Percentiles rank a stretch among this genome's conserved stretches.
phyloP scores from a whole-genome alignment of 169 alveolate genomes.

The Eimeria praecox region DNA sequence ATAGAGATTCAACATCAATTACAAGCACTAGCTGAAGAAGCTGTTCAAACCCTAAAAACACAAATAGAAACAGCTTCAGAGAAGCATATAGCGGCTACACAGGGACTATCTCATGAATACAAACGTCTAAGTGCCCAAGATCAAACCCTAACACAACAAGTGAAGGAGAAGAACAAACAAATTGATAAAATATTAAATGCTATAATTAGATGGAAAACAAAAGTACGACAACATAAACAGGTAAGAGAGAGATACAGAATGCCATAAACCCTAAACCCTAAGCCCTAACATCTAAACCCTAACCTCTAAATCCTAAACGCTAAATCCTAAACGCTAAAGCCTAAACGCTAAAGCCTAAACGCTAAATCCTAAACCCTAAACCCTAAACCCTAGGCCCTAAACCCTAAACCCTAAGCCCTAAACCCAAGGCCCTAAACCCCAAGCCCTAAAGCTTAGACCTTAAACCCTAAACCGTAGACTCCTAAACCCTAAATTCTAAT shows the following conservation, averaged over 20 bases:
- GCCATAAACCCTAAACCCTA: slow-evolving; percentile 19
- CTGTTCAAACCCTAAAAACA: slow-evolving; percentile 70
- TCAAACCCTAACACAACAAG: slow-evolving; percentile 85
- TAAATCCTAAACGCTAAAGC: neutral
- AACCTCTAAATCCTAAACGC: neutral
- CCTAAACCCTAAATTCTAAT: too few species aligned
- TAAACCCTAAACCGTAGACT: neutral
- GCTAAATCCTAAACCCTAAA: too few species aligned
- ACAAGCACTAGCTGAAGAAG: slow-evolving; percentile 82
- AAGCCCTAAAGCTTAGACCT: neutral
- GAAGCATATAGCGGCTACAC: slow-evolving; percentile 76
- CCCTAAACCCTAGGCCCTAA: neutral
- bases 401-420: neutral
- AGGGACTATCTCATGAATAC: slow-evolving; percentile 89
- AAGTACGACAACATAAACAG: slow-evolving; percentile 89
- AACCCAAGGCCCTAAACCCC: neutral
- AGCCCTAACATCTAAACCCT: neutral
- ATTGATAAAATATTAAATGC: slow-evolving; percentile 89
- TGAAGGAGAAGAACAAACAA: slow-evolving; percentile 86
- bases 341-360: too few species aligned
- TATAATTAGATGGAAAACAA: slow-evolving; percentile 89
- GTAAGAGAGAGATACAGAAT: too few species aligned
- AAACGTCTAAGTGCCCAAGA: slow-evolving; percentile 85
- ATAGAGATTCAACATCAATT: slow-evolving; percentile 87
- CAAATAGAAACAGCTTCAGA: slow-evolving; percentile 70